Conservation (phyloP, 2,329 filamentous ascomycete genomes). For the Pyricularia pennisetigena region DNA sequence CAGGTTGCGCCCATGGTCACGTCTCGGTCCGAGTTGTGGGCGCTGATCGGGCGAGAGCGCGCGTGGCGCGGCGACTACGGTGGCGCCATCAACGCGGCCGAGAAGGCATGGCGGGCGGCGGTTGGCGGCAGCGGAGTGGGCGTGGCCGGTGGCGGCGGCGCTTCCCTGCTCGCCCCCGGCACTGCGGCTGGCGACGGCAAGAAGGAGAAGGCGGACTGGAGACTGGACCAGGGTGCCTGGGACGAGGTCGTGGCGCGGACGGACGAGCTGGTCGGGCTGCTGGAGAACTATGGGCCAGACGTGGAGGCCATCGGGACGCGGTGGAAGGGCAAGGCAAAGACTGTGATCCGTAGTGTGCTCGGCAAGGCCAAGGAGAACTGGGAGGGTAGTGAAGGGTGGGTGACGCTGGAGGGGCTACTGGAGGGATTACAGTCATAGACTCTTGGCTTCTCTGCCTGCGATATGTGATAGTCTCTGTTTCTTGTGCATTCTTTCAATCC, state of each 20-base stretch:
- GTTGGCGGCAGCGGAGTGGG: slow-evolving; percentile 38
- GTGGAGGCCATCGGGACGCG: slow-evolving; percentile 60
- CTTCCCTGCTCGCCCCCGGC: slow-evolving; percentile 26
- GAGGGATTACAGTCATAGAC: slow-evolving; percentile 31
- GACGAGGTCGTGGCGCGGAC: slow-evolving; percentile 66
- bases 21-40: slow-evolving; percentile 65
- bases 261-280: slow-evolving; percentile 68
- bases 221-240: slow-evolving; percentile 57
- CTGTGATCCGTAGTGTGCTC: slow-evolving; percentile 73
- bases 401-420: slow-evolving; percentile 44
- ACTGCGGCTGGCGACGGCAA: slow-evolving; percentile 10
- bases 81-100: slow-evolving; percentile 71
- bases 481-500: not conserved
- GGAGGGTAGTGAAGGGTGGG: slow-evolving; percentile 68
- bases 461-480: not conserved
- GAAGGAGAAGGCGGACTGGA: slow-evolving; percentile 38
- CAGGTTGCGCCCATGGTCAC: slow-evolving; percentile 78
- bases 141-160: slow-evolving; percentile 14
- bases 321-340: slow-evolving; percentile 86
- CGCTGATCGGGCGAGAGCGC: slow-evolving; percentile 59
- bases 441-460: not conserved
- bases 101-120: slow-evolving; percentile 80
- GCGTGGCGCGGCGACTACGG: slow-evolving; percentile 62
- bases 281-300: slow-evolving; percentile 66
- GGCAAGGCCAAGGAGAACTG: slow-evolving; percentile 72